phyloP scores from a whole-genome alignment of 2,329 filamentous ascomycete species.

The Fusarium sp. region DNA sequence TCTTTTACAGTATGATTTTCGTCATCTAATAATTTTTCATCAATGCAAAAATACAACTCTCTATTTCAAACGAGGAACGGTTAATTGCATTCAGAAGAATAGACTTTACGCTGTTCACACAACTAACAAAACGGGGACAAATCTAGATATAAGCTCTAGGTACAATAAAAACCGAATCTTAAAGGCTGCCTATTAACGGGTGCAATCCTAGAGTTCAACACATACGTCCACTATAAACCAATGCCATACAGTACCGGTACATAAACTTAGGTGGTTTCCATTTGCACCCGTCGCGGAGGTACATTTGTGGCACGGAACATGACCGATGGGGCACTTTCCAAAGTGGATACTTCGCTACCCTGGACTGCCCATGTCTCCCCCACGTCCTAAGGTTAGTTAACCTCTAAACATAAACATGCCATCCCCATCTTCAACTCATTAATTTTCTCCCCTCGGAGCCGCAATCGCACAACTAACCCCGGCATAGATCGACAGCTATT shows the following conservation, averaged over 20 bases:
- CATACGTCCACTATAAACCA: background rate
- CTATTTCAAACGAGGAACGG: background rate
- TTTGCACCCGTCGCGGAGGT: slow-evolving; percentile 9
- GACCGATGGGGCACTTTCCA: background rate
- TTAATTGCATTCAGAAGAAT: background rate
- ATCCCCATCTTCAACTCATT: slow-evolving; percentile 29
- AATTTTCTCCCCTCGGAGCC: slow-evolving; percentile 29
- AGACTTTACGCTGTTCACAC: background rate
- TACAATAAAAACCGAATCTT: no score
- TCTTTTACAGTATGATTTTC: background rate
- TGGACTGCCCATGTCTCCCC: slow-evolving; percentile 9
- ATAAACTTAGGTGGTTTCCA: background rate
- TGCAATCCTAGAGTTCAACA: background rate
- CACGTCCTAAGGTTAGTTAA: slow-evolving; percentile 9
- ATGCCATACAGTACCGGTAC: background rate
- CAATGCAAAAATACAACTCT: background rate
- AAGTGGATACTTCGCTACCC: background rate
- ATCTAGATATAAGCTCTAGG: background rate
- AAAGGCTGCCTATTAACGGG: background rate
- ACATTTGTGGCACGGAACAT: slow-evolving; percentile 25
- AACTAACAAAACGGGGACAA: background rate
- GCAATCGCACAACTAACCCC: slow-evolving; percentile 27
- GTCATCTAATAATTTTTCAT: background rate
- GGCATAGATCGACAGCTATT: slow-evolving; percentile 3
- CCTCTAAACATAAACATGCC: slow-evolving; percentile 29